These are phyloP conservation scores for Biscogniauxia marginata DNA, from an alignment of 2,329 filamentous ascomycete genomes.

Conservation along the genomic window DNA sequence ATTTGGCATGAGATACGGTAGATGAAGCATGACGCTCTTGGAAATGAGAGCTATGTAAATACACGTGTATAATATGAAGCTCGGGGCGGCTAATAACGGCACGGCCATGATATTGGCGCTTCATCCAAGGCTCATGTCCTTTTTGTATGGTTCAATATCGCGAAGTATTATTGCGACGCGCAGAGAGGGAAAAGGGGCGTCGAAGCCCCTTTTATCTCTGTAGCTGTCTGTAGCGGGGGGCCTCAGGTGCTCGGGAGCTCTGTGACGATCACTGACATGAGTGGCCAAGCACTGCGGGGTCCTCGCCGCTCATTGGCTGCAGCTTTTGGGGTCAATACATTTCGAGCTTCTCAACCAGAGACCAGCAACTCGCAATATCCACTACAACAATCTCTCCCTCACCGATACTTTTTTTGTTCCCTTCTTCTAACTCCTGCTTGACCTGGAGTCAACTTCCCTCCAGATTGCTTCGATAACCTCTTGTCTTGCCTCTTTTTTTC, in stretches of 20 bases:
- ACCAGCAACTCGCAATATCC: slow-evolving; percentile 25
- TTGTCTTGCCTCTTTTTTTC: slow-evolving; percentile 23
- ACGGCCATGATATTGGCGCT: slow-evolving; percentile 2
- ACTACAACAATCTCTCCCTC: slow-evolving; percentile 25
- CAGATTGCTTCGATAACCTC: slow-evolving; percentile 3
- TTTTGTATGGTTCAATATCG: neutral
- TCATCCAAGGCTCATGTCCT: neutral
- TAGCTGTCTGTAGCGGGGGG: no score
- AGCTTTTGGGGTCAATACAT: slow-evolving; percentile 23
- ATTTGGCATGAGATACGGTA: neutral
- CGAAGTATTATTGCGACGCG: neutral
- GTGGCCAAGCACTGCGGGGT: slow-evolving; percentile 3
- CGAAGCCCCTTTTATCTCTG: neutral
- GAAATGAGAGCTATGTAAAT: slow-evolving; percentile 9
- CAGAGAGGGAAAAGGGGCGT: neutral
- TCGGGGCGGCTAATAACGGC: neutral
- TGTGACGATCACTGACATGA: slow-evolving; percentile 2
- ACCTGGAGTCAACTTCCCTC: slow-evolving; percentile 26
- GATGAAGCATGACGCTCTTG: neutral
- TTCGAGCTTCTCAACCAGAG: slow-evolving; percentile 28
- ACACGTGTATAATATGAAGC: neutral
- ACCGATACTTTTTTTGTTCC: slow-evolving; percentile 30
- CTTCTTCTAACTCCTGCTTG: slow-evolving; percentile 17
- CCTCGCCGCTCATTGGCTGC: slow-evolving; percentile 16
- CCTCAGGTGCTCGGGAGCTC: neutral